Evolutionary conservation across 192 early-diverging fungal species (phyloP), one percentile per base, ranked within the genome.

Genomic region (Podila minutissima): DNA sequence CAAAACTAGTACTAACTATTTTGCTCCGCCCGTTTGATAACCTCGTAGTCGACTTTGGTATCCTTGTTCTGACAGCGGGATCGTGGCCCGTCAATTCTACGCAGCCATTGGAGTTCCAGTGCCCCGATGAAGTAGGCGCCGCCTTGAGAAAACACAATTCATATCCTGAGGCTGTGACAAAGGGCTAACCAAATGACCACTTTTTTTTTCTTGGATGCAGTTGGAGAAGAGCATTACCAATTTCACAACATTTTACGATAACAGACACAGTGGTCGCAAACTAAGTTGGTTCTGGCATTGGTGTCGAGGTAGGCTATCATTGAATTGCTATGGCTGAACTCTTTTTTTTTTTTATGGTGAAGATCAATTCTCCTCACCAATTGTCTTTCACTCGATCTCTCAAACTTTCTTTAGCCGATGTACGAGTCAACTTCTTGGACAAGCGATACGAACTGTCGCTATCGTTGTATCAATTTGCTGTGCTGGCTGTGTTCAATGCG

Each of bases 251-350:
- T 97, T 92, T 82, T 97, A 97, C 66, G 86, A 85, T 32, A 86
- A 72, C 24, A 82, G 89, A 33, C 89, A 95, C 71, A 95, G 72
- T 66, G 95, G 95, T 15, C 87, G 95, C 37, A 92, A 91, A 67
- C 61, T 97, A 59, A 84, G 88, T 22, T 97, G 95, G 95, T 84
- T 94, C 83, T 92, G 92, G 88, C 90, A 96, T 74, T 83, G 95
- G 66, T 91, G 86, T 26, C 86, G 89, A 87, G 94, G 94, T 93
- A 78, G 61, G 55, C 5, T 24, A 48, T 48, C 35, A 1, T 46
- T 35, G 26, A 12, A 7, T 35, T 38, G 1, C 6, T 60, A 13
- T 46, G 17, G 1, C 2, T 32, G 19, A 35, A 5, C 32, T 13
- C 13, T 0, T 63, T 32, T 9, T 5, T 22, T 74, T 53, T n/a